Base-by-base conservation (phyloP, 768 basidiomycete species). In the Phanerochaete carnosa region DNA sequence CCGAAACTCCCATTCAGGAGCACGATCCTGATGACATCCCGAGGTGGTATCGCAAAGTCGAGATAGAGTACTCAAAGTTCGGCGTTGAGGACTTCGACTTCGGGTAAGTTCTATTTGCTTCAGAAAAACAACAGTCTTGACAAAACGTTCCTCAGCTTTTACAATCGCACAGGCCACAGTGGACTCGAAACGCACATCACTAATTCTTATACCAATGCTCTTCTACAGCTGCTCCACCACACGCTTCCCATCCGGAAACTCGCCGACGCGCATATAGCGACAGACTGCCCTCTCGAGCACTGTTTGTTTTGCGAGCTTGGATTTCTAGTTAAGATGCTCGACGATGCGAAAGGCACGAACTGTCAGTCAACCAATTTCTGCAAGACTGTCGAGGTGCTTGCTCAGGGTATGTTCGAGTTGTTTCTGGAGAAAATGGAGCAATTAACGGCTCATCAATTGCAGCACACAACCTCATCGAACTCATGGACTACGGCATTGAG, bases 51-150 rank as follows among this genome's bases (percentile, higher is more conserved):
- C 87, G 91, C 60, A 89, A 88, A 67, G 95, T 97, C 16, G 95
- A 98, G 74, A 99, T 99, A 68, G 94, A 95, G 73, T 99, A 99
- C 71, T 95, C 93, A 39, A 96, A 95, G 69, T 99, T 99, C 68
- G 96, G 96, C 3, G 93, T 98, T 19, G 96, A 98, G 70, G 96
- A 99, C 73, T 99, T 99, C 68, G 97, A 99, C 74, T 99, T 99
- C 68, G 96, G 83, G 95, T 94, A 70, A 58, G 82, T 72, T 0
- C 15, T 19, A 33, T 43, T 9, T 29, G 22, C 12, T 32, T 49
- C 15, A 37, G 50, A 45, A 39, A 9, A 37, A 26, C 15, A 45
- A 45, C 19, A 8, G 39, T 59, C 39, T 59, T 51, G 55, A 56
- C 29, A 32, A 35, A 8, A 43, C 15, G 32, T 32, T 56, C 16